phyloP scores from a whole-genome alignment of 257 asterid species.

The Anisodus acutangulus region DNA sequence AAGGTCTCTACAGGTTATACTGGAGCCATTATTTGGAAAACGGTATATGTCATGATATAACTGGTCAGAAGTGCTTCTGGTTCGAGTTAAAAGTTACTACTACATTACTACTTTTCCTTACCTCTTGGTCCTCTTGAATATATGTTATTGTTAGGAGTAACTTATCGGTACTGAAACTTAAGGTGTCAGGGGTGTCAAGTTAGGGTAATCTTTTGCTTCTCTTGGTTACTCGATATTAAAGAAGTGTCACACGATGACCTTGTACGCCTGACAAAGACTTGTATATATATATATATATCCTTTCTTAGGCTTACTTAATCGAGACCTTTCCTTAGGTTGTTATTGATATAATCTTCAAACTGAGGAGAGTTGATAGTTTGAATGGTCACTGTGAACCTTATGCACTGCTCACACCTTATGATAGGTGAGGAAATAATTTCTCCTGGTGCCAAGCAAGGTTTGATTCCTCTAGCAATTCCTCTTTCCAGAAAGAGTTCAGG shows the following conservation, averaged over 20 bases:
- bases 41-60: background rate
- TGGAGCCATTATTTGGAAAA: background rate
- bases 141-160: background rate
- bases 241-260: too few relatives aligned
- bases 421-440: conserved; percentile 80
- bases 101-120: background rate
- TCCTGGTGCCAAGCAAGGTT: conserved; percentile 88
- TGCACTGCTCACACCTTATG: conserved; percentile 17
- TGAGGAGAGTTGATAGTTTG: background rate
- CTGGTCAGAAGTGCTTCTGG: background rate
- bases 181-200: background rate
- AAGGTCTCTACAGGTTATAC: background rate
- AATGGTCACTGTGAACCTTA: conserved; percentile 26
- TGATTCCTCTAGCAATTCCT: conserved; percentile 91
- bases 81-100: background rate
- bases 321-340: background rate
- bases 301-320: background rate
- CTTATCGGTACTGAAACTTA: background rate
- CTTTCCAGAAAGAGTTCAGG: conserved; percentile 75
- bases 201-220: background rate
- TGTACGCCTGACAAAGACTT: too few relatives aligned
- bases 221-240: background rate
- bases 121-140: conserved; percentile 12
- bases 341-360: background rate
- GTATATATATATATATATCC: background rate